Percentiles rank a stretch among this genome's conserved stretches.
phyloP scores from a whole-genome alignment of 176 grass and related monocot genomes.

The Aegilops tauschii region DNA sequence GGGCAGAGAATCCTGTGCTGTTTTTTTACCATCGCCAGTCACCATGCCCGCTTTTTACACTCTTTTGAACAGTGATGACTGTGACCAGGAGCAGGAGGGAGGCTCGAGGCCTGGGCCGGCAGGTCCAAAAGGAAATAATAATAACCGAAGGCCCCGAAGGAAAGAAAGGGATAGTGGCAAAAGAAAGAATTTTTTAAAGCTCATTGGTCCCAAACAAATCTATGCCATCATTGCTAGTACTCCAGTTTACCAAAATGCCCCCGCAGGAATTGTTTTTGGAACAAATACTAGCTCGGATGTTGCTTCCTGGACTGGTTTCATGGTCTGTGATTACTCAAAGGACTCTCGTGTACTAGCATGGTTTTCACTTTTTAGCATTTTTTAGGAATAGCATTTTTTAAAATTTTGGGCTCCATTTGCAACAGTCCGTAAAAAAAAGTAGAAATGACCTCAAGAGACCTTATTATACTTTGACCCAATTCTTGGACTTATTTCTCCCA shows the following conservation, averaged over 20 bases:
- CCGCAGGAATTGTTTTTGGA: not conserved
- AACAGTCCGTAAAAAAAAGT: too few species aligned
- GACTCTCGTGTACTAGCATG: too few species aligned
- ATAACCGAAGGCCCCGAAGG: constrained; percentile 33
- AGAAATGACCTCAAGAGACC: too few species aligned
- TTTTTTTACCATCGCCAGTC: constrained; percentile 23
- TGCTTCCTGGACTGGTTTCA: not conserved
- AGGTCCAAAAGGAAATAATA: constrained; percentile 45
- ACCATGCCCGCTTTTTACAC: constrained; percentile 33
- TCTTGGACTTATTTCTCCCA: too few species aligned
- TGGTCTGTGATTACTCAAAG: not conserved
- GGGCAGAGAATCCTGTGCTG: constrained; percentile 28
- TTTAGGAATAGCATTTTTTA: too few species aligned
- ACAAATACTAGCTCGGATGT: not conserved
- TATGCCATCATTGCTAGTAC: constrained; percentile 5
- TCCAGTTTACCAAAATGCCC: constrained; percentile 21
- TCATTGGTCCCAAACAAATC: constrained; percentile 47
- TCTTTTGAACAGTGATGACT: constrained; percentile 41
- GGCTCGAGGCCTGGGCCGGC: constrained; percentile 5
- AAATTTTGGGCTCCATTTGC: too few species aligned
- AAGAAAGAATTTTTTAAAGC: constrained; percentile 37
- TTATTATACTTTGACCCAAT: too few species aligned
- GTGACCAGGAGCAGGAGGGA: constrained; percentile 3
- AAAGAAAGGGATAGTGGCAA: constrained; percentile 34
- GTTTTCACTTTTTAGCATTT: too few species aligned